These are phyloP conservation scores for Chrysanthemum seticuspe DNA, from an alignment of 129 eudicot species.

Conservation along the genomic window DNA sequence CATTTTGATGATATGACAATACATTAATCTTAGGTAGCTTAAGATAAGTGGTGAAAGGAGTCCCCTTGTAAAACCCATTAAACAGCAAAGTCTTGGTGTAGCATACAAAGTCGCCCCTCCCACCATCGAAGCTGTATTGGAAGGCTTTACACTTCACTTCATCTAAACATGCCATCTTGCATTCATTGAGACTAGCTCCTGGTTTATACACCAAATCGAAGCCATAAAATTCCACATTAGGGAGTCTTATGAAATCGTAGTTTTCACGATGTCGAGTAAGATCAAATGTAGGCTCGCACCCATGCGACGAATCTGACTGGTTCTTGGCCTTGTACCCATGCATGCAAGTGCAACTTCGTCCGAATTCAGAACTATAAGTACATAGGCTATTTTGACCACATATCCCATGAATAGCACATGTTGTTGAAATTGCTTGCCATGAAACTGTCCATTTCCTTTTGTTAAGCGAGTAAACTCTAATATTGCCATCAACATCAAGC, in stretches of 20 bases:
- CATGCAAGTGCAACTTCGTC: constrained; percentile 8
- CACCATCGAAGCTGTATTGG: neutral
- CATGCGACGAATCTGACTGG: neutral
- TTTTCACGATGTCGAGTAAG: neutral
- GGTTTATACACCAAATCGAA: neutral
- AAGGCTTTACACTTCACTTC: neutral
- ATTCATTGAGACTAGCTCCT: neutral
- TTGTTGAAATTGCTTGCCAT: neutral
- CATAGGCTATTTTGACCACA: constrained; percentile 6
- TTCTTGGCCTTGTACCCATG: constrained; percentile 7
- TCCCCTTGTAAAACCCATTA: neutral
- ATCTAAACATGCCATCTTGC: neutral
- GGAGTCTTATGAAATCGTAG: constrained; percentile 2
- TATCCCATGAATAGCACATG: neutral
- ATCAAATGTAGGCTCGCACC: neutral
- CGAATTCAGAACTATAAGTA: neutral
- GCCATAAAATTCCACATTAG: neutral
- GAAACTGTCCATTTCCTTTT: neutral
- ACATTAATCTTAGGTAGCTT: neutral
- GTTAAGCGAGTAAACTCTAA: constrained; percentile 4
- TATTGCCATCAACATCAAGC: constrained; percentile 12
- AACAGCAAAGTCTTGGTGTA: constrained; percentile 1
- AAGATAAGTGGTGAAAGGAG: neutral
- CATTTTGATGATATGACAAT: neutral
- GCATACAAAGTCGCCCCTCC: neutral